These are phyloP conservation scores for Vicia sativa DNA, from an alignment of 306 rosid genomes.

Conservation along the genomic window DNA sequence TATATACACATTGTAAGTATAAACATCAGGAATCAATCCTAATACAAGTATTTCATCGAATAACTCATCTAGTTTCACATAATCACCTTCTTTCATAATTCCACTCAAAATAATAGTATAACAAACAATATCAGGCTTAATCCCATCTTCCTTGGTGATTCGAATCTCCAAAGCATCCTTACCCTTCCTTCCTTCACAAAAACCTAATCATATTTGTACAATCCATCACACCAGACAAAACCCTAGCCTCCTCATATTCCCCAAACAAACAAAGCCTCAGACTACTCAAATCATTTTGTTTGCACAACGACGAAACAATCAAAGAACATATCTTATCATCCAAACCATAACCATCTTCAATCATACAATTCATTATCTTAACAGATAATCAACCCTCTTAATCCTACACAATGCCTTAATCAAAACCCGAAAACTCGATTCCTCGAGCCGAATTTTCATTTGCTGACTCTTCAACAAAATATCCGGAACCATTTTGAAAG, in stretches of 20 bases:
- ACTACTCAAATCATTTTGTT: constrained; percentile 43
- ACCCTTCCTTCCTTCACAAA: constrained; percentile 59
- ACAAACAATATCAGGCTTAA: constrained; percentile 72
- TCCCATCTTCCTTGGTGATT: constrained; percentile 59
- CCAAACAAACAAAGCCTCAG: constrained; percentile 56
- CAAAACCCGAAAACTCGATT: constrained; percentile 64
- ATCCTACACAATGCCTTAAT: constrained; percentile 60
- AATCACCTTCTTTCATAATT: constrained; percentile 50
- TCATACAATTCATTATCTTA: constrained; percentile 59
- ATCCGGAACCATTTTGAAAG: constrained; percentile 62
- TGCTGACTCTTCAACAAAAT: constrained; percentile 57
- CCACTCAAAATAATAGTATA: constrained; percentile 76
- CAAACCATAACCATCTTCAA: constrained; percentile 64
- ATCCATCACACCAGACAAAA: constrained; percentile 63
- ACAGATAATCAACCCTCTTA: constrained; percentile 57
- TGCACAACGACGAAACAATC: constrained; percentile 59
- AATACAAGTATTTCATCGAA: constrained; percentile 78
- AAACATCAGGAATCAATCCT: constrained; percentile 71
- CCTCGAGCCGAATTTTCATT: constrained; percentile 73
- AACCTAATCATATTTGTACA: constrained; percentile 59
- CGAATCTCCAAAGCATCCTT: constrained; percentile 55
- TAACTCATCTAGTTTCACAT: constrained; percentile 54
- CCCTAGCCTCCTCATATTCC: constrained; percentile 55
- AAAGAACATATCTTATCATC: constrained; percentile 60
- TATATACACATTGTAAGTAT: constrained; percentile 70